Evolutionary conservation across 192 early-diverging fungal genomes (phyloP).

Genomic region (Gaertneriomyces semiglobifer): DNA sequence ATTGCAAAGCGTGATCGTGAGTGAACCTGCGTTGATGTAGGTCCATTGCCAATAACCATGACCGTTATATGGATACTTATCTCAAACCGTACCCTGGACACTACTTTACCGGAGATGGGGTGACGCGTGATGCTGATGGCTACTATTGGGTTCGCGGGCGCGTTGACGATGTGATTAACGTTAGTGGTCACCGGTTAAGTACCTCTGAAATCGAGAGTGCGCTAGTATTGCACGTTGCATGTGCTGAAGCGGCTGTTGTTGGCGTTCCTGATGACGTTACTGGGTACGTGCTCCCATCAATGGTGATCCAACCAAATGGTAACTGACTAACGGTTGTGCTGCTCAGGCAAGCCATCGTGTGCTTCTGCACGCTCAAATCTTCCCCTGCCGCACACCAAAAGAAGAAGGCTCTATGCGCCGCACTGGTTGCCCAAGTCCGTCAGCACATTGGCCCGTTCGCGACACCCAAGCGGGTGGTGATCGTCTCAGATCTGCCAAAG

Average conservation of each 20-base stretch:
- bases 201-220: conserved; percentile 95
- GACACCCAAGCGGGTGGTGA: conserved; percentile 78
- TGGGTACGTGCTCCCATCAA: conserved; percentile 37
- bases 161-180: conserved; percentile 92
- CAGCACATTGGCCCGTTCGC: conserved; percentile 92
- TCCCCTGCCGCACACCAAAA: conserved; percentile 33
- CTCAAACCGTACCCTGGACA: conserved; percentile 83
- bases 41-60: conserved; percentile 87
- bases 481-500: conserved; percentile 89
- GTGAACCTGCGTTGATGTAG: too few relatives aligned
- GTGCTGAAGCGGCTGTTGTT: conserved; percentile 89
- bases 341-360: conserved; percentile 69
- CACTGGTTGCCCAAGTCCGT: conserved; percentile 74
- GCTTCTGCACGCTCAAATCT: conserved; percentile 37
- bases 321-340: not conserved
- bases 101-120: conserved; percentile 97
- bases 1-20: too few relatives aligned
- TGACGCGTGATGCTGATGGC: conserved; percentile 83
- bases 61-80: conserved; percentile 91
- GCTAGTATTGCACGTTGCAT: conserved; percentile 57
- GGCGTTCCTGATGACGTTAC: conserved; percentile 84
- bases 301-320: not conserved
- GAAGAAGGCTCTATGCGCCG: conserved; percentile 48
- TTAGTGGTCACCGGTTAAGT: conserved; percentile 88
- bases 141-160: conserved; percentile 96